Evolutionary conservation across 139 green algal species (phyloP).

Genomic region (Diplosphaera chodatii): DNA sequence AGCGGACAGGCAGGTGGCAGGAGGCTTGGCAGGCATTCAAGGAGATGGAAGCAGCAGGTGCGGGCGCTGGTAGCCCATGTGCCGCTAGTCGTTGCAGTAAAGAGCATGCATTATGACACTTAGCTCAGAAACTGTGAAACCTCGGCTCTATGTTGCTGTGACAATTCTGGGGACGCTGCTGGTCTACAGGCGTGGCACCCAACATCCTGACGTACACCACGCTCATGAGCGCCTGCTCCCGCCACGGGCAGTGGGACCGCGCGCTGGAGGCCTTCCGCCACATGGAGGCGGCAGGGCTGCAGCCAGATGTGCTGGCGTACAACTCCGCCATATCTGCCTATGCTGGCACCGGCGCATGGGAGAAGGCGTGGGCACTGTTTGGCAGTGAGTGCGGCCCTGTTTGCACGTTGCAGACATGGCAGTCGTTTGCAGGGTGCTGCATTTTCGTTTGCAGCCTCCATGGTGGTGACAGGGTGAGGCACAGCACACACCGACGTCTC

Average conservation of each 20-base stretch:
- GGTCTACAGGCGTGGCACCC: constrained; percentile 18
- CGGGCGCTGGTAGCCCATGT: no score
- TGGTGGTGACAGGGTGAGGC: no score
- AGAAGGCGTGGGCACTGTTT: constrained; percentile 36
- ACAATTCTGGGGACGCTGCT: no score
- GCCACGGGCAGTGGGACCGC: constrained; percentile 7
- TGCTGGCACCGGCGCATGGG: constrained; percentile 22
- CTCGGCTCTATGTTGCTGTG: no score
- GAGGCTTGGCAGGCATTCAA: constrained; percentile 8
- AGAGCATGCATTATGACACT: no score
- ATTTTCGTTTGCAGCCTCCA: no score
- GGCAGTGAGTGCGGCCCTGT: not conserved
- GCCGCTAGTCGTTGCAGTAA: no score
- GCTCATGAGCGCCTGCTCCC: constrained; percentile 28
- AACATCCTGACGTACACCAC: constrained; percentile 48
- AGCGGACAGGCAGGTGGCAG: constrained; percentile 12
- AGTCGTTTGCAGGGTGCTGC: no score
- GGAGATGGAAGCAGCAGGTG: constrained; percentile 18
- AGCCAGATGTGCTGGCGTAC: constrained; percentile 46
- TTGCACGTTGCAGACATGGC: no score
- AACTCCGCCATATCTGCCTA: constrained; percentile 53
- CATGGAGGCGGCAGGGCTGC: constrained; percentile 33
- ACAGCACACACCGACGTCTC: no score
- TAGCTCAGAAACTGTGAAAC: no score
- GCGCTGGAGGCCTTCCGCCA: constrained; percentile 26